phyloP scores from a whole-genome alignment of 2,329 filamentous ascomycete genomes.

The Fusarium falciforme region DNA sequence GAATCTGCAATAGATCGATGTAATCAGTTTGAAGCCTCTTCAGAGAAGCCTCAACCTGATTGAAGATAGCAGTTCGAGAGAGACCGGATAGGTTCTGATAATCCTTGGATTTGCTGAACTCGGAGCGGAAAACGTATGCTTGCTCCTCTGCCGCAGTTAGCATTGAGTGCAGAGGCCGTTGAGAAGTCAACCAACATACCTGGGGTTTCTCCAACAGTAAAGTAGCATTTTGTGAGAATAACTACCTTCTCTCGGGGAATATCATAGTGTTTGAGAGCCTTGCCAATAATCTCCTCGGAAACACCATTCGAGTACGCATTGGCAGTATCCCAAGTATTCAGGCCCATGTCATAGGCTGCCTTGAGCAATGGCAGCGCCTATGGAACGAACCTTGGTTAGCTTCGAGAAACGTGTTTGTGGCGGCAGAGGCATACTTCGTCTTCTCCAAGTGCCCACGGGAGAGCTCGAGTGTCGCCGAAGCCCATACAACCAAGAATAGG shows the following conservation, averaged over 20 bases:
- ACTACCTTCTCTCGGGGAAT: conserved; percentile 68
- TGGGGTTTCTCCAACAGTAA: conserved; percentile 57
- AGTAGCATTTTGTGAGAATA: conserved; percentile 67
- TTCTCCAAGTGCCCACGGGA: not conserved
- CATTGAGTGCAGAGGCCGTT: too few species aligned
- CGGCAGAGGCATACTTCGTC: not conserved
- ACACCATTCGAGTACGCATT: conserved; percentile 67
- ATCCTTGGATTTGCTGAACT: not conserved
- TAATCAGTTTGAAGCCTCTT: not conserved
- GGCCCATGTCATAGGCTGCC: conserved; percentile 12
- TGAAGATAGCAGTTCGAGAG: not conserved
- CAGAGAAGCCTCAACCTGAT: not conserved
- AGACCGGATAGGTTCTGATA: not conserved
- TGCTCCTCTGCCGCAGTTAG: not conserved
- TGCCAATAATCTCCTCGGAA: conserved; percentile 65
- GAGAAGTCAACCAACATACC: not conserved
- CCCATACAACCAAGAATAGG: conserved; percentile 20
- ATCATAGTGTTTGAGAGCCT: conserved; percentile 69
- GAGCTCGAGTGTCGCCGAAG: not conserved
- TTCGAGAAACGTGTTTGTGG: too few species aligned
- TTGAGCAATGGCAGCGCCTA: conserved; percentile 4
- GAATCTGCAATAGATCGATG: not conserved
- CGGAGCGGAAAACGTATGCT: not conserved
- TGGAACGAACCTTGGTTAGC: too few species aligned
- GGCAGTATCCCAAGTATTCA: conserved; percentile 47